Evolutionary conservation across 305 asterid species (phyloP).

Genomic region (Striga hermonthica): DNA sequence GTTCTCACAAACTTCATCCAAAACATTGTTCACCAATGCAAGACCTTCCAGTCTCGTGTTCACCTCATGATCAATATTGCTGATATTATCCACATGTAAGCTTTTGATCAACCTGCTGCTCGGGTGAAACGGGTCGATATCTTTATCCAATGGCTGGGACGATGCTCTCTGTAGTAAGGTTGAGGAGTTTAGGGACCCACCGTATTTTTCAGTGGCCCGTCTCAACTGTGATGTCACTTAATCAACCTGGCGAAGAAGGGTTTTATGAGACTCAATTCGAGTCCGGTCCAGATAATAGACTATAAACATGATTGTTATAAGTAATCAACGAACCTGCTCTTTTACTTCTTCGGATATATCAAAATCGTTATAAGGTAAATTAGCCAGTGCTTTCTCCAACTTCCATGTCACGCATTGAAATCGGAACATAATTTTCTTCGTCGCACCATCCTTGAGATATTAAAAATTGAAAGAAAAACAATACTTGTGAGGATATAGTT

Average conservation of each 20-base stretch:
- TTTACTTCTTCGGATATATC: constrained; percentile 87
- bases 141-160: constrained; percentile 57
- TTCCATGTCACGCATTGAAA: constrained; percentile 79
- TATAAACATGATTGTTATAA: constrained; percentile 3
- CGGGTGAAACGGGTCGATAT: constrained; percentile 47
- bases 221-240: constrained; percentile 60
- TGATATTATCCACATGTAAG: constrained; percentile 39
- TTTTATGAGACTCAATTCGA: constrained; percentile 21
- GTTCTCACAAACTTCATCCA: constrained; percentile 32
- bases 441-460: constrained; percentile 45
- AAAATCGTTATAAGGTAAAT: constrained; percentile 55
- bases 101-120: constrained; percentile 40
- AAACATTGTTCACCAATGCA: constrained; percentile 31
- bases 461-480: constrained; percentile 7
- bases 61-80: constrained; percentile 47
- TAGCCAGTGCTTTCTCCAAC: constrained; percentile 62
- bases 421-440: constrained; percentile 53
- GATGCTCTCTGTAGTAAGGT: constrained; percentile 44
- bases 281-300: constrained; percentile 5
- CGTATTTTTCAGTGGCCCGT: constrained; percentile 73
- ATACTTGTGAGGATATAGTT: too few species aligned
- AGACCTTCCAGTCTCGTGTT: constrained; percentile 33
- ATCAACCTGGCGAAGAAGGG: constrained; percentile 52
- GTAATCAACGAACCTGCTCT: constrained; percentile 59
- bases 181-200: constrained; percentile 59